Conservation (phyloP, 139 green algal species). For the Chlorokybus atmophyticus region DNA sequence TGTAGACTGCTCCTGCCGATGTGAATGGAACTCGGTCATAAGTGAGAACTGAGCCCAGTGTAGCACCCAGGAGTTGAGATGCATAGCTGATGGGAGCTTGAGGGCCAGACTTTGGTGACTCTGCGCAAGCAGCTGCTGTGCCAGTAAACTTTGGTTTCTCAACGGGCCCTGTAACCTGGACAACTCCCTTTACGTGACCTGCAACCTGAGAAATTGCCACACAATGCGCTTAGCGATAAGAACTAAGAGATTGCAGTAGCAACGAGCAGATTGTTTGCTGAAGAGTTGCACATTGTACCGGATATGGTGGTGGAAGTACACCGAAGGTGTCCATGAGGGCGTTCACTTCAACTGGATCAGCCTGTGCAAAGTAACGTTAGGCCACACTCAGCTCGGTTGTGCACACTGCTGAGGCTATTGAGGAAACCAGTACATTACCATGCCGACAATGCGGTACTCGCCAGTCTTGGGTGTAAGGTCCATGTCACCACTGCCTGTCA, state of each 20-base stretch:
- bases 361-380: conserved; percentile 9
- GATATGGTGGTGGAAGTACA: conserved; percentile 21
- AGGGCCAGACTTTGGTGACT: too few species aligned
- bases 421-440: neutral
- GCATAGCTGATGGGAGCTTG: neutral
- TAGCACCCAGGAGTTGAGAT: too few species aligned
- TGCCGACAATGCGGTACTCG: conserved; percentile 62
- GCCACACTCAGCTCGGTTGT: too few species aligned
- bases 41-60: too few species aligned
- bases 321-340: conserved; percentile 30
- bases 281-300: too few species aligned
- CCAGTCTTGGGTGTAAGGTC: conserved; percentile 69
- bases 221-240: neutral
- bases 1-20: too few species aligned
- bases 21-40: too few species aligned
- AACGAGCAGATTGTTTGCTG: too few species aligned
- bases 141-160: conserved; percentile 75
- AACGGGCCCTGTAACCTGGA: conserved; percentile 77
- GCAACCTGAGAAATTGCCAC: neutral
- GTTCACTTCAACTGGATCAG: conserved; percentile 64
- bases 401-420: too few species aligned
- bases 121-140: conserved; percentile 6
- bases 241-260: conserved; percentile 12
- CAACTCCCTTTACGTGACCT: conserved; percentile 48
- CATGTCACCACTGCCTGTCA: conserved; percentile 69